Evolutionary conservation across 1,139 yeast genomes (phyloP), one percentile per base, ranked within the genome.

Genomic region (Diutina catenulata): DNA sequence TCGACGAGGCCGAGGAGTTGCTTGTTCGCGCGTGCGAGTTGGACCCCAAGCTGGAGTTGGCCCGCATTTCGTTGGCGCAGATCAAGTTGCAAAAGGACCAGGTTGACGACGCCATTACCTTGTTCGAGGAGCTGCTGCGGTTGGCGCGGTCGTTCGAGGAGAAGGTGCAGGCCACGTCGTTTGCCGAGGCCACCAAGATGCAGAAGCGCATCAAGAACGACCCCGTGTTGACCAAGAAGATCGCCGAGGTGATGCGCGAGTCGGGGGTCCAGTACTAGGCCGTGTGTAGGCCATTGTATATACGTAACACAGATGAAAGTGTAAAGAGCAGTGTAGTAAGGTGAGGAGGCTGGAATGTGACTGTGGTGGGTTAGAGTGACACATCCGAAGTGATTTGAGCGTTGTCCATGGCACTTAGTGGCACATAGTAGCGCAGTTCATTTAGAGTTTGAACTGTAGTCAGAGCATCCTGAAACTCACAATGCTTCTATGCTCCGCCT

Each of bases 61-160:
- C 95, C 37, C 74, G 86, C 58, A 75, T 86, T 49, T 78, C 94
- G 13, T 72, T 91, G 50, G 97, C 96, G 39, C 98, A 93, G 68
- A 68, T 86, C 53, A 81, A 79, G 60, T 68, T 91, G 56, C 94
- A 87, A 64, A 74, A 73, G 51, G 91, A 84, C 59, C 72, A 80
- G 53, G 75, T 82, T 39, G 82, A 80, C 45, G 91, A 82, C 46
- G 96, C 98, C 25, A 74, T 84, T 49, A 63, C 63, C 43, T 72
- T 80, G 53, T 87, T 88, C 56, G 91, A 83, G 63, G 83, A 78
- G 54, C 80, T 93, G 42, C 78, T 93, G 40, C 72, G 71, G 43
- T 72, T 87, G 49, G 81, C 95, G 28, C 80, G 97, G 70, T 74
- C 84, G 38, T 68, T 76, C 42, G 84, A 80, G 46, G 98, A 91